Evolutionary conservation across 768 basidiomycete genomes (phyloP).

Genomic region (Serpula lacrymans): DNA sequence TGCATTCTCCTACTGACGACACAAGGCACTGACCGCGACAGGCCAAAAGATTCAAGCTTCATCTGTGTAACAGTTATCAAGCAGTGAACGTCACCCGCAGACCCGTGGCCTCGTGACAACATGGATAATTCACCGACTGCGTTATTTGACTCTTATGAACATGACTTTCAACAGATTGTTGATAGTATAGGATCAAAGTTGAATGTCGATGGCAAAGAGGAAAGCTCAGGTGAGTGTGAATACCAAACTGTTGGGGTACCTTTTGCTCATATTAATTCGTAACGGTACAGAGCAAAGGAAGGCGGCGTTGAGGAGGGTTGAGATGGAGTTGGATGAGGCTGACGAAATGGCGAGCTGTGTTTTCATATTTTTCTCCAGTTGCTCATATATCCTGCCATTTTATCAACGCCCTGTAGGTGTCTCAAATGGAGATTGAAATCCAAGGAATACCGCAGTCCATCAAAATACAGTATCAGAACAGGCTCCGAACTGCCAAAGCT

Average conservation of each 20-base stretch:
- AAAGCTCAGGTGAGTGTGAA: constrained; percentile 58
- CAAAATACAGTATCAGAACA: constrained; percentile 69
- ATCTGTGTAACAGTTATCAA: no score
- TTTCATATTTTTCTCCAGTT: constrained; percentile 1
- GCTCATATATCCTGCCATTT: no score
- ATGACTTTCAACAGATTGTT: constrained; percentile 85
- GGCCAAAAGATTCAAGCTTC: no score
- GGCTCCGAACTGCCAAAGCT: constrained; percentile 71
- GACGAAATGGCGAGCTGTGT: constrained; percentile 77
- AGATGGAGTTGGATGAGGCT: constrained; percentile 97
- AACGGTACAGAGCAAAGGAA: constrained; percentile 69
- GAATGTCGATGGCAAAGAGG: constrained; percentile 62
- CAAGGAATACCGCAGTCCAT: constrained; percentile 90
- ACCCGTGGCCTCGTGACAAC: no score
- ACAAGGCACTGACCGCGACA: no score
- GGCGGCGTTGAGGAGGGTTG: constrained; percentile 73
- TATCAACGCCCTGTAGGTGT: constrained; percentile 54
- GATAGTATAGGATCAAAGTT: constrained; percentile 74
- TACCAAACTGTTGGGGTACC: constrained; percentile 1
- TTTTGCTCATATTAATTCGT: not conserved
- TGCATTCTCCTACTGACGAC: no score
- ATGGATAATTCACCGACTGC: constrained; percentile 86
- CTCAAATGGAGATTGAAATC: constrained; percentile 99
- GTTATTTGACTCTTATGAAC: constrained; percentile 89
- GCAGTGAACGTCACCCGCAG: no score